Base-by-base conservation (phyloP, 2,329 filamentous ascomycete genomes). In the Pseudogymnoascus sp. region DNA sequence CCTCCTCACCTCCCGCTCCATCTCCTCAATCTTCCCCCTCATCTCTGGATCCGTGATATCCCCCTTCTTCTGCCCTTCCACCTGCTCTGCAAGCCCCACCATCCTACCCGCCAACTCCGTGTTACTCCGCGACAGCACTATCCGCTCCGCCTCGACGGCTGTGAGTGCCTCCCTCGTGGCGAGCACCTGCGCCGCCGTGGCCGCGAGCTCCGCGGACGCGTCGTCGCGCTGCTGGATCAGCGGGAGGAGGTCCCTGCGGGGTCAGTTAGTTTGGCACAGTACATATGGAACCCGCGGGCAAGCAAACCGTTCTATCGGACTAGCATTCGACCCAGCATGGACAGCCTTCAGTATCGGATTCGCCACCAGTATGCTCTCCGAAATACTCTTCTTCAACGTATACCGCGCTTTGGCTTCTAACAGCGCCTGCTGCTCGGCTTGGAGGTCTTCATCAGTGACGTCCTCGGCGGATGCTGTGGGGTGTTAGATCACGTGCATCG, bases 301-400 rank as follows among this genome's bases (percentile, higher is more conserved):
- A 61, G 67, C 73, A 62, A 80, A 90, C 90, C 85, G 84, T 75
- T 95, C 90, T 61, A 87, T 79, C 50, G 84, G 83, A 2, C 85
- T 84, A 16, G 85, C 82, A 65, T 84, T 81, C 11, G 82, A 83
- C 46, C 86, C 86, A 65, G 83, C 78, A 73, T 96, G 90, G 40
- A 93, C 85, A 6, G 91, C 88, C 70, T 89, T 90, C 63, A 96
- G 78, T 41, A 90, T 86, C 6, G 91, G 90, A 69, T 91, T 88
- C 63, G 87, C 86, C 68, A 85, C 84, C 67, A 95, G 75, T 61
- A 90, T 85, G 56, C 82, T 85, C 65, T 89, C 85, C 22, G 87
- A 79, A 22, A 90, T 86, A 65, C 85, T 85, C 72, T 88, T 88
- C 66, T 85, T 85, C 63, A 93, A 79, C 41, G 85, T 81, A 74